Evolutionary conservation across 1,139 yeast species (phyloP).

Genomic region (Hyphopichia buzzinii): DNA sequence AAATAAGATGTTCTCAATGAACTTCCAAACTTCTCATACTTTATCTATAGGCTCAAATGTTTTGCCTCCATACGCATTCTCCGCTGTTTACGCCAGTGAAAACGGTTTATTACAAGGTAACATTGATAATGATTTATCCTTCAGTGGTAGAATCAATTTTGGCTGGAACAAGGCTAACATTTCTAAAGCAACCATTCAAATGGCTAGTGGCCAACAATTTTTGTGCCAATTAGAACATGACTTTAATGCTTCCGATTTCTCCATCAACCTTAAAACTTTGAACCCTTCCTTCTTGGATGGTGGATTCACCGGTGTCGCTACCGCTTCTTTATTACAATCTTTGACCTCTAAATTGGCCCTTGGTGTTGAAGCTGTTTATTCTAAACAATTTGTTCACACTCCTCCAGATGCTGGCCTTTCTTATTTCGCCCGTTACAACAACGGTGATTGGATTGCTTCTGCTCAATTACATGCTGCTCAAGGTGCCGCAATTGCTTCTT

Average conservation of each 20-base stretch:
- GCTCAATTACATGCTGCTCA: constrained; percentile 89
- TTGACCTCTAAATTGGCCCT: constrained; percentile 79
- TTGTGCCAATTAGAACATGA: constrained; percentile 98
- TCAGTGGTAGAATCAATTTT: constrained; percentile 88
- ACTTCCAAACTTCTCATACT: constrained; percentile 96
- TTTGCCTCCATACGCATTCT: constrained; percentile 88
- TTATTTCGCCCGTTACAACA: constrained; percentile 86
- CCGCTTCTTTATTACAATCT: constrained; percentile 87
- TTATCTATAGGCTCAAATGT: constrained; percentile 85
- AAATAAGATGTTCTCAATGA: constrained; percentile 87
- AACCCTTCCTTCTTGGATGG: constrained; percentile 81
- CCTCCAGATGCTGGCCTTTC: constrained; percentile 94
- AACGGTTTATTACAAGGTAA: constrained; percentile 87
- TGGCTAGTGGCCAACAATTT: constrained; percentile 86
- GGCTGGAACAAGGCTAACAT: constrained; percentile 83
- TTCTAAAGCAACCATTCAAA: constrained; percentile 84
- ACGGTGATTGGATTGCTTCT: constrained; percentile 88
- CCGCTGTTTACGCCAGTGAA: constrained; percentile 88
- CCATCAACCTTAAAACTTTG: constrained; percentile 83
- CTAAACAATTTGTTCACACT: constrained; percentile 66
- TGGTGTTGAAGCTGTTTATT: constrained; percentile 92
- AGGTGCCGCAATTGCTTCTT: constrained; percentile 85
- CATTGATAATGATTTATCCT: constrained; percentile 79
- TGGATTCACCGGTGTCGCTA: constrained; percentile 77
- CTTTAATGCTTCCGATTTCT: constrained; percentile 83